Conservation (phyloP, 1,139 yeast genomes). For the Blastobotrys niveus region DNA sequence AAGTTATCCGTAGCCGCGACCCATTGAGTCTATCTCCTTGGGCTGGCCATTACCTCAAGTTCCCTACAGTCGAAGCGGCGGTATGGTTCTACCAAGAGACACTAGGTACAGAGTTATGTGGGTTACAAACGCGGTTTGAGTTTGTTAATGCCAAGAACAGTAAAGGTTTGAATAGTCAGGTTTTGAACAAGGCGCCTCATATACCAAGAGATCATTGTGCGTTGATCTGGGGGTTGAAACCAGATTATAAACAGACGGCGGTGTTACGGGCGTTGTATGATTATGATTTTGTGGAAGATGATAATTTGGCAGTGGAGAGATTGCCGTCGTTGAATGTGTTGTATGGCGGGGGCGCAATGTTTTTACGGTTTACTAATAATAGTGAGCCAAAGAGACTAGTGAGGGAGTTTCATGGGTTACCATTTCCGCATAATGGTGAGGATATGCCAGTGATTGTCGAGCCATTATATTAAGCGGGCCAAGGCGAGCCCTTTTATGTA, state of each 20-base stretch:
- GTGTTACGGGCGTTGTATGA: slow-evolving; percentile 40
- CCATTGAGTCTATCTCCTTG: slow-evolving; percentile 42
- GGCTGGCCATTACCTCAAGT: slow-evolving; percentile 50
- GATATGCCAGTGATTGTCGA: slow-evolving; percentile 33
- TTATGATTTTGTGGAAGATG: slow-evolving; percentile 37
- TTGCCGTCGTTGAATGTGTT: slow-evolving; percentile 29
- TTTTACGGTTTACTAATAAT: slow-evolving; percentile 47
- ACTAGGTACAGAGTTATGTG: slow-evolving; percentile 45
- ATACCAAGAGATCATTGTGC: slow-evolving; percentile 31
- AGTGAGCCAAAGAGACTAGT: slow-evolving; percentile 51
- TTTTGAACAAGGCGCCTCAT: slow-evolving; percentile 23
- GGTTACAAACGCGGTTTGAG: slow-evolving; percentile 42
- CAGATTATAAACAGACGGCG: slow-evolving; percentile 28
- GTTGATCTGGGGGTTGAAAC: slow-evolving; percentile 39
- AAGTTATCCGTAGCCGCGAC: slow-evolving; percentile 44
- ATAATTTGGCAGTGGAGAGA: slow-evolving; percentile 30
- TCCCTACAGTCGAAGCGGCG: slow-evolving; percentile 45
- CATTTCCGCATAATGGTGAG: slow-evolving; percentile 34
- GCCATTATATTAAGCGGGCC: slow-evolving; percentile 39
- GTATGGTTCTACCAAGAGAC: slow-evolving; percentile 49
- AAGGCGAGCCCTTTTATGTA: too few species aligned
- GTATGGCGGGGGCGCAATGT: slow-evolving; percentile 36
- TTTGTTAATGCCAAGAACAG: slow-evolving; percentile 37
- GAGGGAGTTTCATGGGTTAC: slow-evolving; percentile 48
- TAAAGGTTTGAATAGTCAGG: slow-evolving; percentile 23